Base-by-base conservation (phyloP, 495 filamentous ascomycete genomes). In the Penicillium parvum region DNA sequence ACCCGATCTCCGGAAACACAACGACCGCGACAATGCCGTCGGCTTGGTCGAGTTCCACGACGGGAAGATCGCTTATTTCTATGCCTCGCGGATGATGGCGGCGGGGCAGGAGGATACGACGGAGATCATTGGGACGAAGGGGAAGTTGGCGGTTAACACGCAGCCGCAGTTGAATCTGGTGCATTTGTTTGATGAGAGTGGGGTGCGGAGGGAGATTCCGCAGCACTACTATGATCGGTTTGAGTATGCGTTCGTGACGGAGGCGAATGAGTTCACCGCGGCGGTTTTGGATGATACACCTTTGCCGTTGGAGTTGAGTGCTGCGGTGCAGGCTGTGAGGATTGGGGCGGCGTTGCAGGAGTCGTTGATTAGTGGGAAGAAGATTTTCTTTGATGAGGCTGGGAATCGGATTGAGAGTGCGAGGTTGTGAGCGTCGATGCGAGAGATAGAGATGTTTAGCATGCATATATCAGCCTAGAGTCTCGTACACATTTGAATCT, bases 261-360 rank as follows among this genome's bases (percentile, higher is more conserved):
- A 83, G 61, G 73, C 75, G 12, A 76, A 77, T 40, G 77, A 83
- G 61, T 84, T 81, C 47, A 74, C 76, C 1, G 73, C 61, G 12
- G 60, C 60, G 16, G 73, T 72, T 35, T 38, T 84, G 45, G 79
- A 83, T 50, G 53, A 74, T 29, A 66, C 23, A 28, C 48, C 59
- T 36, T 37, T 83, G 53, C 79, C 80, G 16, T 60, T 83, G 49
- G 70, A 74, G 50, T 52, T 83, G 21, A 55, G 50, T 5, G 71
- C 68, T 11, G 76, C 78, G 7, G 76, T 83, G 23, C 61, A 76
- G 64, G 78, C 81, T 10, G 75, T 84, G 2, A 58, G 71, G 43
- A 82, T 84, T 58, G 81, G 75, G 2, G 66, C 65, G 42, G 78
- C 77, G 39, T 57, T 84, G 53, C 77, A 81, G 63, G 78, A 84